Base-by-base conservation (phyloP, 306 rosid species). In the Canavalia ensiformis region DNA sequence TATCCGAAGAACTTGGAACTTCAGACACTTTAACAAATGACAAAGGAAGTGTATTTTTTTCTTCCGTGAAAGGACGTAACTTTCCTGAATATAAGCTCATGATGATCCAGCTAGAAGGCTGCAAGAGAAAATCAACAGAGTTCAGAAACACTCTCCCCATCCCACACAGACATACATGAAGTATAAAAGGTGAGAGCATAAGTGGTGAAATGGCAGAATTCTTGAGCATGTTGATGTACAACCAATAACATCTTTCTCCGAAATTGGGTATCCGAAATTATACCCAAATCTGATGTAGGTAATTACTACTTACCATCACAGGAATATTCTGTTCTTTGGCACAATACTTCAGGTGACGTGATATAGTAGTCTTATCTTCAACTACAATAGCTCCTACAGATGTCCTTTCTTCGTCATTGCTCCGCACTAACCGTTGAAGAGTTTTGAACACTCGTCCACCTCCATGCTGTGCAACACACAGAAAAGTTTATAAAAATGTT, bases 311-410 rank as follows among this genome's bases (percentile, higher is more conserved):
- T 65, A 90, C 97, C 94, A 87, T 63, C 11, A 89, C 54, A 7
- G 97, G 88, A 87, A 95, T 89, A 37, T 81, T 82, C 81, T 42
- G 79, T 84, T 92, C 97, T 18, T 54, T 63, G 64, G 94, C 97
- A 72, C 94, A 95, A 1, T 84, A 88, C 85, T 89, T 92, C 86
- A 95, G 84, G 77, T 95, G 98, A 77, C 97, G 92, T 18, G 97
- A 92, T 78, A 86, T 74, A 34, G 71, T 75, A 69, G 79, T 74
- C 78, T 79, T 84, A 8, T 92, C 87, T 79, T 92, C 97, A 25
- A 87, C 86, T 51, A 95, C 89, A 72, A 92, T 76, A 50, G 81
- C 88, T 70, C 86, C 97, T 37, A 76, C 49, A 54, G 67, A 81
- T 84, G 88, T 76, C 82, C 87, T 89, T 73, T 64, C 76, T 50